Evolutionary conservation across 1,284 basidiomycete species (phyloP), one percentile per base, ranked within the genome.

Genomic region (Heterobasidion parviporum): DNA sequence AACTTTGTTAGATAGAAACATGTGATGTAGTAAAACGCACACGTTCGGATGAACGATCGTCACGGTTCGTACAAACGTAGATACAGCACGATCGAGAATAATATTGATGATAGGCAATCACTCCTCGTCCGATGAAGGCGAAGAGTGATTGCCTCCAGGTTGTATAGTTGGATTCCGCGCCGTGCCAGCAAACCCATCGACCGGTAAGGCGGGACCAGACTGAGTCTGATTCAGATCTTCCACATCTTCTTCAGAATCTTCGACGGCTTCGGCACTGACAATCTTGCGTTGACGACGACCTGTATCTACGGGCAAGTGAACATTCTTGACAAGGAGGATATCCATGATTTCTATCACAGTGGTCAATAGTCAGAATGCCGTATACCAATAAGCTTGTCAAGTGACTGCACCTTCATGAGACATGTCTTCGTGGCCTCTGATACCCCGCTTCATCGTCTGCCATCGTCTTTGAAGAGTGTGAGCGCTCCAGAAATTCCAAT

Each of bases 401-500:
- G 26, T 26, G 26, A 26, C 26, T 75, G 35, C 54, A 86, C 88
- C 88, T 70, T 80, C 75, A 64, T 88, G 84, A 2, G 85, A 77
- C 87, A 91, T 89, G 52, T 87, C 79, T 65, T 89, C 87, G 59
- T 79, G 76, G 16, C 85, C 87, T 65, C 85, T 86, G 57, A 91
- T 77, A 55, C 85, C 72, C 54, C 78, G 74, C 64, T 90, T 91
- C 81, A 92, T 80, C 1, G 83, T 85, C 41, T 82, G 66, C 88
- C 88, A 92, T 51, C 88, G 82, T 44, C 87, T 76, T 61, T 90
- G 88, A 36, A 92, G 71, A 12, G 78, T 74, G 62, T 90, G 87
- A 0, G 87, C 79, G 66, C 87, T 90, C 86, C 86, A 91, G n/a
- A 87, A 65, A 62, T 91, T 89, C 89, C 89, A 91, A 56, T 83